Conservation (phyloP, 306 rosid species). For the Adenanthera pavonina region DNA sequence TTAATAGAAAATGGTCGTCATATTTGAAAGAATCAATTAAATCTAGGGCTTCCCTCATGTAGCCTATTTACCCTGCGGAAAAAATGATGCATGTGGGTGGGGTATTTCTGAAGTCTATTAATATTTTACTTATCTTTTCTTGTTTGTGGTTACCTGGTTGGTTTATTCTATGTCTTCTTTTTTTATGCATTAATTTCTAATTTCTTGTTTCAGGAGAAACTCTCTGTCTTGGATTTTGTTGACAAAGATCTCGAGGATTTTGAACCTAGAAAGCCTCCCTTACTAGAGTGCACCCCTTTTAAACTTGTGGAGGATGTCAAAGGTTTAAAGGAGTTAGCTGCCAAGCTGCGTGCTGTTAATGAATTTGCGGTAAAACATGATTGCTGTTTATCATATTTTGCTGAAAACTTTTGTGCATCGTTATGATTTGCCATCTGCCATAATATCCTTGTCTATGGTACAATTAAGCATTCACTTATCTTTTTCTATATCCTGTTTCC, state of each 20-base stretch:
- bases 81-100: background rate
- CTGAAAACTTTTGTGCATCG: constrained; percentile 18
- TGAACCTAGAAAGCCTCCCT: constrained; percentile 61
- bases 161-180: constrained; percentile 2
- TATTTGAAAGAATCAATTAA: constrained; percentile 9
- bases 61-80: background rate
- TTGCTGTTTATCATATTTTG: constrained; percentile 11
- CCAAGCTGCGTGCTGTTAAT: constrained; percentile 63
- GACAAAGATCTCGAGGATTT: constrained; percentile 58
- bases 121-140: constrained; percentile 23
- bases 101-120: constrained; percentile 8
- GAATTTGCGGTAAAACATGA: constrained; percentile 85
- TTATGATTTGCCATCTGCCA: constrained; percentile 16
- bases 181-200: constrained; percentile 20
- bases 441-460: constrained; percentile 3
- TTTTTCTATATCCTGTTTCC: constrained; percentile 19
- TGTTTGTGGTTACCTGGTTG: constrained; percentile 10
- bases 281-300: constrained; percentile 75
- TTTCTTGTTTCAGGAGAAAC: constrained; percentile 64
- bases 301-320: constrained; percentile 82
- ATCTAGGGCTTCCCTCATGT: background rate
- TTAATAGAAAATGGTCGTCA: background rate
- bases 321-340: constrained; percentile 82
- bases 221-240: constrained; percentile 71
- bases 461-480: background rate